These are phyloP conservation scores for Kwoniella shivajii DNA, from an alignment of 1,284 basidiomycete genomes.

Conservation along the genomic window DNA sequence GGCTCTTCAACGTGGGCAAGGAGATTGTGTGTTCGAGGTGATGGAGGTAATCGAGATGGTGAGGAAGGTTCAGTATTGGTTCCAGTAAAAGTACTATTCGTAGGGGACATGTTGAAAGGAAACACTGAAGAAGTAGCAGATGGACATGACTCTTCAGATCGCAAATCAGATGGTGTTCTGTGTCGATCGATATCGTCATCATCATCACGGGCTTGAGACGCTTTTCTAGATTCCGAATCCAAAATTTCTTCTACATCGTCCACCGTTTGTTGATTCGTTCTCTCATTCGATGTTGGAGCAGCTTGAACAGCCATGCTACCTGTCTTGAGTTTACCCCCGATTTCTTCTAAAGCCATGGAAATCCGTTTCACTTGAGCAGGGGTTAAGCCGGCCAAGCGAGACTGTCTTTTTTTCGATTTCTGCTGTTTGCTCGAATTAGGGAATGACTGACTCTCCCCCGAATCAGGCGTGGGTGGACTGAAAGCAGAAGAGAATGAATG, in stretches of 20 bases:
- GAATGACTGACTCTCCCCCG: background rate
- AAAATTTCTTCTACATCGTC: conserved; percentile 37
- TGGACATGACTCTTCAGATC: conserved; percentile 21
- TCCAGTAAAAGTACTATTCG: conserved; percentile 22
- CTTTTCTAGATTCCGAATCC: conserved; percentile 14
- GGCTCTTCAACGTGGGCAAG: conserved; percentile 25
- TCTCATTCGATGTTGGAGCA: background rate
- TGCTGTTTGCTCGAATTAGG: background rate
- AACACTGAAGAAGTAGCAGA: conserved; percentile 32
- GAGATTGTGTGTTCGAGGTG: conserved; percentile 36
- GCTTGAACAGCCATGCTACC: conserved; percentile 7
- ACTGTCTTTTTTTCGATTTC: conserved; percentile 31
- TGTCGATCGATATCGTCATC: background rate
- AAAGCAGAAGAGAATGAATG: conserved; percentile 13
- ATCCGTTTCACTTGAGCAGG: conserved; percentile 47
- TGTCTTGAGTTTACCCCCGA: conserved; percentile 33
- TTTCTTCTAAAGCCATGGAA: conserved; percentile 45
- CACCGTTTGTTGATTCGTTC: background rate
- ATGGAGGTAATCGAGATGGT: conserved; percentile 32
- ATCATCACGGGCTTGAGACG: background rate
- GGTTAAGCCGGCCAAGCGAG: conserved; percentile 36
- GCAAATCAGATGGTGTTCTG: conserved; percentile 14
- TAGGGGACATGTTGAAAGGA: conserved; percentile 33
- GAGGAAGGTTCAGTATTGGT: conserved; percentile 18
- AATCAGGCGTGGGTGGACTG: conserved; percentile 3